Percentiles rank a stretch among this genome's conserved stretches.
Evolutionary conservation across 768 basidiomycete species (phyloP).

Genomic region (Kwoniella sp.): DNA sequence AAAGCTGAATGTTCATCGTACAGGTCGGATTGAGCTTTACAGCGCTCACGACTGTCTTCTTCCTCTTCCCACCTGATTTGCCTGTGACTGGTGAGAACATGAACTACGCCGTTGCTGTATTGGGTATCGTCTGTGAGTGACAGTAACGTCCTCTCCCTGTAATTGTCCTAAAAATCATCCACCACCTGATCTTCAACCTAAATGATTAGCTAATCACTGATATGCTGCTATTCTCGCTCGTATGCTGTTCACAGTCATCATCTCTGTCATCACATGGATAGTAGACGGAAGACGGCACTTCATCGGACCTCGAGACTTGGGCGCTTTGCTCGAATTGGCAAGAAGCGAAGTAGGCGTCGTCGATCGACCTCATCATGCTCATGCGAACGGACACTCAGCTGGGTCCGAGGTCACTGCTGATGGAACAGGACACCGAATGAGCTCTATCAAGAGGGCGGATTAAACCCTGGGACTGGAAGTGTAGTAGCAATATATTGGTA

Average conservation of each 20-base stretch:
- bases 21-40: constrained; percentile 51
- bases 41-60: constrained; percentile 51
- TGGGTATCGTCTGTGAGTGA: constrained; percentile 41
- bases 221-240: background rate
- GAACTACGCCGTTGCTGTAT: constrained; percentile 52
- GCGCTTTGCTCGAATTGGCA: constrained; percentile 40
- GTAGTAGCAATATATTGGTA: too few species aligned
- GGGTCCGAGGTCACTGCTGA: background rate
- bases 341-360: constrained; percentile 20
- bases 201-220: too few species aligned
- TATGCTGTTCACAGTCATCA: constrained; percentile 32
- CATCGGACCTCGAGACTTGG: constrained; percentile 46
- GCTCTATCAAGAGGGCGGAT: background rate
- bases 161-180: background rate
- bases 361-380: background rate
- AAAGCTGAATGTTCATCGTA: too few species aligned
- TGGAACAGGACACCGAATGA: background rate
- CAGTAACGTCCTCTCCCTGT: background rate
- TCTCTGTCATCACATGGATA: constrained; percentile 48
- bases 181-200: too few species aligned
- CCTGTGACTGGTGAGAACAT: constrained; percentile 41
- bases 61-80: constrained; percentile 48
- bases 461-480: too few species aligned
- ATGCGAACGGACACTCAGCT: background rate
- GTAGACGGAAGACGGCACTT: constrained; percentile 51